These are phyloP conservation scores for Marchantia paleacea DNA, from an alignment of 225 moss, liverwort and hornwort species.

Conservation along the genomic window DNA sequence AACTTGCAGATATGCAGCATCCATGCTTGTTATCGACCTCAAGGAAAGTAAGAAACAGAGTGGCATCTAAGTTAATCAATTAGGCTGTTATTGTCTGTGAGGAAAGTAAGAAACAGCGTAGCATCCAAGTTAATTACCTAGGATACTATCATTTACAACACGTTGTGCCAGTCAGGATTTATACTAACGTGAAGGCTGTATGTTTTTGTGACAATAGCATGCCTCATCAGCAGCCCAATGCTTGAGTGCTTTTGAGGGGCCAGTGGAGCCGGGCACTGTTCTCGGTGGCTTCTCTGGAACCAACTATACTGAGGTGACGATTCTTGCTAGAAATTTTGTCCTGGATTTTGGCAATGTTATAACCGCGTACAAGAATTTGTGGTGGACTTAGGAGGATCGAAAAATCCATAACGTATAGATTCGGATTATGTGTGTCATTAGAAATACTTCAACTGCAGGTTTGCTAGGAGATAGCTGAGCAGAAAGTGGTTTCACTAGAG, in stretches of 20 bases:
- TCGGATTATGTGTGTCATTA: too few species aligned
- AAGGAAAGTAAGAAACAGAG: background rate
- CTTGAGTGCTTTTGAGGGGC: constrained; percentile 88
- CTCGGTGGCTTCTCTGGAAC: constrained; percentile 83
- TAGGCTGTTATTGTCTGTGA: background rate
- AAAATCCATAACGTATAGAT: too few species aligned
- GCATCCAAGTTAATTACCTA: background rate
- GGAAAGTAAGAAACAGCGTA: background rate
- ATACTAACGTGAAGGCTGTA: background rate
- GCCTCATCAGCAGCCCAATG: constrained; percentile 86
- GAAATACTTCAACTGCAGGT: too few species aligned
- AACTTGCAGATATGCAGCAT: background rate
- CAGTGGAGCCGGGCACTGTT: constrained; percentile 84
- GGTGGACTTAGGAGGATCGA: too few species aligned
- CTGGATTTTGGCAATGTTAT: too few species aligned
- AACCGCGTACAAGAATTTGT: too few species aligned
- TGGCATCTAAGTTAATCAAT: background rate
- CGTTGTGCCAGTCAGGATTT: background rate
- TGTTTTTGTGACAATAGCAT: constrained; percentile 50
- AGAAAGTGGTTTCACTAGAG: too few species aligned
- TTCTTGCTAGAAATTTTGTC: too few species aligned
- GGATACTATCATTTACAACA: background rate
- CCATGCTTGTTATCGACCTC: background rate
- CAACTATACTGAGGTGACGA: constrained; percentile 68
- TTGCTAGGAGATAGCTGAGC: too few species aligned